Percentiles rank a stretch among this genome's conserved stretches.
Conservation (phyloP, 2,329 filamentous ascomycete species). For the Fusarium acutatum region DNA sequence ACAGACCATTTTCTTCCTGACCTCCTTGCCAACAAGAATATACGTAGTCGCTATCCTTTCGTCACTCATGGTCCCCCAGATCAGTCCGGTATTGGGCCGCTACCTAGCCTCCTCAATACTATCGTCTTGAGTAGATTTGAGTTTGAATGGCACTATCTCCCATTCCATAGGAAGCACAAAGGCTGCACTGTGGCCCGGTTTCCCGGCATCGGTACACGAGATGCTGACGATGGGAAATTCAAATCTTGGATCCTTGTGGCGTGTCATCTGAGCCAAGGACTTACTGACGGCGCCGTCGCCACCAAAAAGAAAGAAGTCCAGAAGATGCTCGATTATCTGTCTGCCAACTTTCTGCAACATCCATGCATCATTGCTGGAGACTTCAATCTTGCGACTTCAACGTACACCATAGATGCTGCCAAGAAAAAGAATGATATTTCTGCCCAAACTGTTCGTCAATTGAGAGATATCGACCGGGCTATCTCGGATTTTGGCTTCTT, state of each 20-base stretch:
- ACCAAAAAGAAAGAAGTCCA: conserved; percentile 66
- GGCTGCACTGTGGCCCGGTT: conserved; percentile 61
- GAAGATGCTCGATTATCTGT: conserved; percentile 57
- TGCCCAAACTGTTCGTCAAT: conserved; percentile 51
- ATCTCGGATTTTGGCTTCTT: conserved; percentile 57
- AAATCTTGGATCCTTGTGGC: conserved; percentile 60
- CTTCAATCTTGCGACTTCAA: conserved; percentile 71
- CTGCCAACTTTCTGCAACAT: conserved; percentile 49
- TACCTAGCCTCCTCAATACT: conserved; percentile 68
- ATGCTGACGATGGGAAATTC: conserved; percentile 29
- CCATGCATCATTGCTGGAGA: conserved; percentile 69
- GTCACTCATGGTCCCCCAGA: conserved; percentile 65
- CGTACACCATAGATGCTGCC: conserved; percentile 62
- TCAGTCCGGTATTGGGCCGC: conserved; percentile 60
- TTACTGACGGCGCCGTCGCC: conserved; percentile 65
- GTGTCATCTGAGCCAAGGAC: conserved; percentile 69
- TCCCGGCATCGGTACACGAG: conserved; percentile 28
- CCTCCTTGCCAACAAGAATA: conserved; percentile 56
- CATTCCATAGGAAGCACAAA: conserved; percentile 65
- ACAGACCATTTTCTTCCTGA: conserved; percentile 69
- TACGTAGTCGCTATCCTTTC: conserved; percentile 62
- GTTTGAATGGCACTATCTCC: conserved; percentile 65
- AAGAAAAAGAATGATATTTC: conserved; percentile 63
- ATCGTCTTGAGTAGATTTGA: conserved; percentile 65
- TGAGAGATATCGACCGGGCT: conserved; percentile 57